Percentiles rank a stretch among this genome's conserved stretches.
Conservation (phyloP, 2,329 filamentous ascomycete genomes). For the Botrytis hyacinthi region DNA sequence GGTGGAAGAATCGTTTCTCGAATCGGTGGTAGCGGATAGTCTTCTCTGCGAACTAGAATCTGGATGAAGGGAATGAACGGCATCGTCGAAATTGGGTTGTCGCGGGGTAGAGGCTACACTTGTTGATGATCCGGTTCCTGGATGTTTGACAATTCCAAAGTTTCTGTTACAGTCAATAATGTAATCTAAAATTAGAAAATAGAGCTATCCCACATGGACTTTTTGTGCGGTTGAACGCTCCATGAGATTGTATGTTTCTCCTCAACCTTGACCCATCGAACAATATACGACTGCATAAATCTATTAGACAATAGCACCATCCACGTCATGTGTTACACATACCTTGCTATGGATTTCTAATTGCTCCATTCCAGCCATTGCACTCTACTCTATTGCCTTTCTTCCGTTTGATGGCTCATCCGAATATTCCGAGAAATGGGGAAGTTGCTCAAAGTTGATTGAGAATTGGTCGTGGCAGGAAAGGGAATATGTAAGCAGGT, state of each 20-base stretch:
- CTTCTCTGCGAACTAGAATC: conserved; percentile 37
- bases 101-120: conserved; percentile 30
- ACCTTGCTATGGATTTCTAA: conserved; percentile 98
- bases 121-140: conserved; percentile 56
- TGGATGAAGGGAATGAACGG: conserved; percentile 29
- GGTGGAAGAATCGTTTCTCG: conserved; percentile 57
- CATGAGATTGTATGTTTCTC: conserved; percentile 91
- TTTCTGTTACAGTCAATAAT: conserved; percentile 54
- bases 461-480: not conserved
- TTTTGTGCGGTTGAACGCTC: conserved; percentile 97
- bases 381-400: conserved; percentile 58
- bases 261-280: conserved; percentile 93
- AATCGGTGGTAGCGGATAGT: conserved; percentile 50
- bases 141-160: conserved; percentile 97
- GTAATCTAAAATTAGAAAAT: not conserved
- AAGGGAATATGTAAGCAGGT: not conserved
- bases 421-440: not conserved
- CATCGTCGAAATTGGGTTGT: conserved; percentile 30
- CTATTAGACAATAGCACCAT: conserved; percentile 20
- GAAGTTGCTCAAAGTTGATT: not conserved
- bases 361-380: conserved; percentile 93
- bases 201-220: conserved; percentile 68
- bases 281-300: conserved; percentile 78
- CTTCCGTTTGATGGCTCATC: not conserved
- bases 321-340: conserved; percentile 36